Evolutionary conservation across 2,329 filamentous ascomycete genomes (phyloP).

Genomic region (Purpureocillium lavendulum): DNA sequence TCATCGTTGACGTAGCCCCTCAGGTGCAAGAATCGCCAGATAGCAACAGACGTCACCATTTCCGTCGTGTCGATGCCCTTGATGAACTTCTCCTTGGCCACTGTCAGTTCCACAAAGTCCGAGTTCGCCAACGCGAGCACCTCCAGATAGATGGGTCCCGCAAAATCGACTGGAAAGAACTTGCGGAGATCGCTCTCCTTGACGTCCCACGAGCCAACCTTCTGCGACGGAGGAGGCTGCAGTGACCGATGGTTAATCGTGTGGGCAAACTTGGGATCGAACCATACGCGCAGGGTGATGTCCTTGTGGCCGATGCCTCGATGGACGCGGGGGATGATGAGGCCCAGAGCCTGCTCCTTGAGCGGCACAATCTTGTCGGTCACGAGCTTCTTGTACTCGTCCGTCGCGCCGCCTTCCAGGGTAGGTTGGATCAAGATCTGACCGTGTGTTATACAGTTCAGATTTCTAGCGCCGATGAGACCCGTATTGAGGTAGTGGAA

Average conservation of each 20-base stretch:
- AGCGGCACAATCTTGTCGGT: slow-evolving; percentile 65
- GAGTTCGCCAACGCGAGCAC: slow-evolving; percentile 60
- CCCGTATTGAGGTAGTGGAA: slow-evolving; percentile 85
- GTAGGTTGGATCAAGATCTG: slow-evolving; percentile 76
- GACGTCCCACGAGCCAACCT: slow-evolving; percentile 62
- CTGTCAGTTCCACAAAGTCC: slow-evolving; percentile 62
- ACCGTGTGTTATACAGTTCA: slow-evolving; percentile 75
- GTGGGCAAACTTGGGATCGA: slow-evolving; percentile 59
- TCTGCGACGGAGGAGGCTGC: slow-evolving; percentile 37
- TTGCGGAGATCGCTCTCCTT: slow-evolving; percentile 47
- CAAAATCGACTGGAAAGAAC: slow-evolving; percentile 33
- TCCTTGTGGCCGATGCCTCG: slow-evolving; percentile 76
- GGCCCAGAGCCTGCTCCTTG: slow-evolving; percentile 66
- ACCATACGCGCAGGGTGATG: slow-evolving; percentile 77
- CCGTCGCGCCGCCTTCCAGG: slow-evolving; percentile 70
- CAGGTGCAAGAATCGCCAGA: slow-evolving; percentile 86
- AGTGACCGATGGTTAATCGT: slow-evolving; percentile 54
- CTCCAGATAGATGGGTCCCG: slow-evolving; percentile 42
- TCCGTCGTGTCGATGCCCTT: slow-evolving; percentile 58
- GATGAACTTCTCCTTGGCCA: slow-evolving; percentile 48
- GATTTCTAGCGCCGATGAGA: slow-evolving; percentile 67
- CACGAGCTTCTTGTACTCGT: slow-evolving; percentile 74
- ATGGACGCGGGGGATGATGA: slow-evolving; percentile 73
- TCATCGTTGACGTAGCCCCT: slow-evolving; percentile 73
- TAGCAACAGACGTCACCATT: slow-evolving; percentile 60